Percentiles rank a stretch among this genome's conserved stretches.
These are phyloP conservation scores for Blastocystis sp. DNA, from an alignment of 352 stramenopile species.

Conservation along the genomic window DNA sequence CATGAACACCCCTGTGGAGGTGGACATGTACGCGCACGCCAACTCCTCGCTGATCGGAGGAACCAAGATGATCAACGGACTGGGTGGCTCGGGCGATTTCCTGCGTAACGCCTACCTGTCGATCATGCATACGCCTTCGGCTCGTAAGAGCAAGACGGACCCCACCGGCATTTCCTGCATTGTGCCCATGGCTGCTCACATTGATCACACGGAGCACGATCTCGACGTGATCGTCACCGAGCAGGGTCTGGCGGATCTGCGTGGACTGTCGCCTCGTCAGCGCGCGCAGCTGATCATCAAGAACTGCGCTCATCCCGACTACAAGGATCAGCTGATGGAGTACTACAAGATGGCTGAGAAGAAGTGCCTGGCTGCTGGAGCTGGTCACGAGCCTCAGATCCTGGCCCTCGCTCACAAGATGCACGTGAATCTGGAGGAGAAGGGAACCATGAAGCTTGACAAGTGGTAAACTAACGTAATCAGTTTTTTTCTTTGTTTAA, in stretches of 20 bases:
- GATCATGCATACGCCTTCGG: constrained; percentile 55
- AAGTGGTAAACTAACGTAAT: constrained; percentile 55
- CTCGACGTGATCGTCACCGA: constrained; percentile 56
- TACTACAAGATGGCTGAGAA: constrained; percentile 58
- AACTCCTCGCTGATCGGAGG: constrained; percentile 54
- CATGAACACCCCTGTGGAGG: constrained; percentile 55
- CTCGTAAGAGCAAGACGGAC: constrained; percentile 51
- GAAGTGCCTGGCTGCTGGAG: constrained; percentile 52
- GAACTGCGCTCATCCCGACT: constrained; percentile 56
- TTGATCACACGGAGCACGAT: constrained; percentile 56
- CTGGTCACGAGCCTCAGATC: constrained; percentile 52
- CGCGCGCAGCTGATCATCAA: constrained; percentile 55
- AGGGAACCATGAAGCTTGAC: constrained; percentile 55
- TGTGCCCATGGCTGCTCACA: constrained; percentile 51
- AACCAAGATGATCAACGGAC: constrained; percentile 56
- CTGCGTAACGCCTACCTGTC: constrained; percentile 54
- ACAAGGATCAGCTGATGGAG: constrained; percentile 53
- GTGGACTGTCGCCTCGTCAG: constrained; percentile 54
- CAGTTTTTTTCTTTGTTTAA: background rate
- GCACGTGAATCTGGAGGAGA: constrained; percentile 57
- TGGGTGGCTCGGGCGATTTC: constrained; percentile 52
- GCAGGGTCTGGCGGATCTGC: constrained; percentile 53
- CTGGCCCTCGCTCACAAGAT: constrained; percentile 49
- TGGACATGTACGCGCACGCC: constrained; percentile 55
- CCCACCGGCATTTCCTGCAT: constrained; percentile 56